These are phyloP conservation scores for Scheffersomyces stambukii DNA, from an alignment of 1,139 yeast species.

Conservation along the genomic window DNA sequence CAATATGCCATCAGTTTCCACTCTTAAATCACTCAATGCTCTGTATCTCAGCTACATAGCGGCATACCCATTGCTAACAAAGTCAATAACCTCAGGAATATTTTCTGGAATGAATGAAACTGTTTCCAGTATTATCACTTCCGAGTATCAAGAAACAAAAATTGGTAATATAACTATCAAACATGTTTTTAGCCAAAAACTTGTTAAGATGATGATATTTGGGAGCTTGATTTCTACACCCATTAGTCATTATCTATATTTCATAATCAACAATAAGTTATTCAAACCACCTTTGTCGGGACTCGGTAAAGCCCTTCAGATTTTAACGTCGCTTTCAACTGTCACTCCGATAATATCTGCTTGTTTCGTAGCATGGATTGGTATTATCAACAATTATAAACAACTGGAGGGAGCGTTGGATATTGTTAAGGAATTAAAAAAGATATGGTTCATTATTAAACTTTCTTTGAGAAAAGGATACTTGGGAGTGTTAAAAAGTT, in stretches of 20 bases:
- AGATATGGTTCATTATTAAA: constrained; percentile 18
- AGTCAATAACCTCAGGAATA: constrained; percentile 55
- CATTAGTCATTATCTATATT: constrained; percentile 60
- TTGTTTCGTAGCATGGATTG: constrained; percentile 53
- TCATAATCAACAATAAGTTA: constrained; percentile 40
- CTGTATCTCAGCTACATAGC: constrained; percentile 39
- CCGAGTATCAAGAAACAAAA: constrained; percentile 28
- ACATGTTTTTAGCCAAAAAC: constrained; percentile 44
- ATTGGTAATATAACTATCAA: constrained; percentile 17
- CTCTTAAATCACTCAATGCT: constrained; percentile 14
- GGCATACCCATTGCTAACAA: constrained; percentile 55
- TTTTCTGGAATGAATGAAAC: constrained; percentile 58
- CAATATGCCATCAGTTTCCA: constrained; percentile 3
- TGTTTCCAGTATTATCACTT: constrained; percentile 50
- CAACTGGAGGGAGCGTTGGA: constrained; percentile 8
- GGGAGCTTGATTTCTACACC: constrained; percentile 74
- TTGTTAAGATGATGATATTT: constrained; percentile 65
- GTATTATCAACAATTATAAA: constrained; percentile 38
- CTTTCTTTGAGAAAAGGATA: constrained; percentile 48
- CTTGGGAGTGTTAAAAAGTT: constrained; percentile 54
- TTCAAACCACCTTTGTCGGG: constrained; percentile 34
- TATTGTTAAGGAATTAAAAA: constrained; percentile 16
- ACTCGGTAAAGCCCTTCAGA: constrained; percentile 49
- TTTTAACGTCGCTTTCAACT: constrained; percentile 54
- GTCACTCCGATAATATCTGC: constrained; percentile 63